A percentile compares a stretch with the other conserved stretches of the same genome.
Evolutionary conservation across 306 rosid species (phyloP).

Genomic region (Begonia peltatifolia): DNA sequence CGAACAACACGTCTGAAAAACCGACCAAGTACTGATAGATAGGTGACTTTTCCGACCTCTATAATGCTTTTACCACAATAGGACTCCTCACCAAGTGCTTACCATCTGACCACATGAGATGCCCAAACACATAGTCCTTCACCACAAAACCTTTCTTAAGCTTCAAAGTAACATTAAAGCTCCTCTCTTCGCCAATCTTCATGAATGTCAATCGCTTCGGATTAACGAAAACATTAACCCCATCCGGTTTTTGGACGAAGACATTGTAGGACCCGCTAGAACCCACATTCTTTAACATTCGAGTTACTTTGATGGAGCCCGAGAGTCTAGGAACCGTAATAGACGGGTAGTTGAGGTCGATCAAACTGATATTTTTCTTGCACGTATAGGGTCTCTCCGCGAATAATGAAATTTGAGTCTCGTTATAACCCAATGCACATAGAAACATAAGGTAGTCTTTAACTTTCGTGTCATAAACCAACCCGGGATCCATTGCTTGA

Average conservation of each 20-base stretch:
- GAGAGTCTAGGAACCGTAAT: slow-evolving; percentile 59
- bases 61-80: slow-evolving; percentile 44
- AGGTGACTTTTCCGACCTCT: slow-evolving; percentile 1
- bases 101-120: slow-evolving; percentile 68
- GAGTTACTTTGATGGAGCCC: slow-evolving; percentile 31
- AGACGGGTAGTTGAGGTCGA: slow-evolving; percentile 72
- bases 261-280: slow-evolving; percentile 44
- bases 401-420: slow-evolving; percentile 32
- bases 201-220: slow-evolving; percentile 50
- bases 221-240: slow-evolving; percentile 33
- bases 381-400: slow-evolving; percentile 28
- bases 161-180: slow-evolving; percentile 33
- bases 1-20: no score
- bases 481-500: slow-evolving; percentile 74
- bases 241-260: slow-evolving; percentile 30
- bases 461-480: slow-evolving; percentile 52
- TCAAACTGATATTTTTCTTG: slow-evolving; percentile 21
- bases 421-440: slow-evolving; percentile 53
- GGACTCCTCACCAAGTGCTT: slow-evolving; percentile 64
- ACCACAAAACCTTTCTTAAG: slow-evolving; percentile 17
- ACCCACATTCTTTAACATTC: slow-evolving; percentile 70
- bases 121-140: slow-evolving; percentile 49
- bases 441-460: slow-evolving; percentile 51
- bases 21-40: no score
- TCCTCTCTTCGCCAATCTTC: slow-evolving; percentile 49